These are phyloP conservation scores for Coemansia sp. DNA, from an alignment of 192 early-diverging fungal species.

Conservation along the genomic window DNA sequence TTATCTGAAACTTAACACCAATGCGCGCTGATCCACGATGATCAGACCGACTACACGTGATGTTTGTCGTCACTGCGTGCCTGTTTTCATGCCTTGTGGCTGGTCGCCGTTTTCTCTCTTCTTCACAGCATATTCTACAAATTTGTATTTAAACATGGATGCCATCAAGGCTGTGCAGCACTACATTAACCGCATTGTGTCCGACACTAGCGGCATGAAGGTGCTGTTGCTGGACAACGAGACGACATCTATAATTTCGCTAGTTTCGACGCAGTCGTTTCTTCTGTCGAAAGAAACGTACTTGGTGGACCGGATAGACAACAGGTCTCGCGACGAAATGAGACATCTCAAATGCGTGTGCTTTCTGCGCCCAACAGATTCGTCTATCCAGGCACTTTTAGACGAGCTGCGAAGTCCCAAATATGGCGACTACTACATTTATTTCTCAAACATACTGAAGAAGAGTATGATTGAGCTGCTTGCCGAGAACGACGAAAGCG, in stretches of 20 bases:
- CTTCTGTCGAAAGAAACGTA: conserved; percentile 91
- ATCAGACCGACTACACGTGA: too few species aligned
- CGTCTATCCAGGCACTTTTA: conserved; percentile 80
- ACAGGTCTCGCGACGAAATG: conserved; percentile 82
- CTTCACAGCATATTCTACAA: background rate
- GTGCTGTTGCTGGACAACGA: conserved; percentile 90
- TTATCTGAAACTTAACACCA: too few species aligned
- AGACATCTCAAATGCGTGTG: conserved; percentile 93
- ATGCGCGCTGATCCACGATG: too few species aligned
- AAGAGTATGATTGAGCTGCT: conserved; percentile 89
- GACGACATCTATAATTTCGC: conserved; percentile 95
- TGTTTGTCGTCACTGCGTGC: too few species aligned
- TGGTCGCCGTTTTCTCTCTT: background rate
- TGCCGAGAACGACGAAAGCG: conserved; percentile 93
- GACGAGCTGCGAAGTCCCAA: conserved; percentile 89
- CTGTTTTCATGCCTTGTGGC: too few species aligned
- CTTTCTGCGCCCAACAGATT: conserved; percentile 82
- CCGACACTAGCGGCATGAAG: conserved; percentile 95
- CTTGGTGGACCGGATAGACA: conserved; percentile 91
- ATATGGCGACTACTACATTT: conserved; percentile 97
- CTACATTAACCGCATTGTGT: conserved; percentile 91
- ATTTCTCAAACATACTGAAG: conserved; percentile 91
- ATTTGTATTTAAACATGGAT: conserved; percentile 58
- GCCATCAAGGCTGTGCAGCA: conserved; percentile 75
- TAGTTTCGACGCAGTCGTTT: conserved; percentile 89